Conservation (phyloP, 148 eudicot species). For the Rhododendron molle region DNA sequence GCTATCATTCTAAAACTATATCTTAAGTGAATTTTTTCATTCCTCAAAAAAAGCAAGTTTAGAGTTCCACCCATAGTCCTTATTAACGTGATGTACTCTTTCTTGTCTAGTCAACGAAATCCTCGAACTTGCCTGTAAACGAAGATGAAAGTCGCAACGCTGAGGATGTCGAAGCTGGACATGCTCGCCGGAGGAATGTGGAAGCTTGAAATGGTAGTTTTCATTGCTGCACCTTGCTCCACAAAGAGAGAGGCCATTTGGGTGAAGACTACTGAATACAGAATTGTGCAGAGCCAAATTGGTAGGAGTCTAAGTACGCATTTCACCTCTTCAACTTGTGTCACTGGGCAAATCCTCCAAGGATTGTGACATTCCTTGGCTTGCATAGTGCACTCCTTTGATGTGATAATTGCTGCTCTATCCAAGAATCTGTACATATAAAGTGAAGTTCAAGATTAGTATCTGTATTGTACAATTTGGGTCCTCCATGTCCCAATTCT, state of each 20-base stretch:
- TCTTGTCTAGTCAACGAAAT: not conserved
- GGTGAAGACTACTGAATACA: conserved; percentile 74
- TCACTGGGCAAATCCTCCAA: conserved; percentile 57
- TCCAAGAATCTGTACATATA: conserved; percentile 47
- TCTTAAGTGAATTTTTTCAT: not conserved
- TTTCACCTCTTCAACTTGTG: conserved; percentile 85
- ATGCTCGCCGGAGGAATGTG: conserved; percentile 72
- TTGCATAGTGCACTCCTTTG: conserved; percentile 14
- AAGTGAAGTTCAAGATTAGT: not conserved
- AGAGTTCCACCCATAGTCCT: not conserved
- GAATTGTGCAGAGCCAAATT: conserved; percentile 74
- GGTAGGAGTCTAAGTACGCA: conserved; percentile 69
- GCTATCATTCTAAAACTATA: not conserved
- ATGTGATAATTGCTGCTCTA: conserved; percentile 47
- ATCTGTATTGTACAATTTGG: not conserved
- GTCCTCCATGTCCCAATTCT: not conserved
- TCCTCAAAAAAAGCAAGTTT: not conserved
- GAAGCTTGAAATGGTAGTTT: conserved; percentile 31
- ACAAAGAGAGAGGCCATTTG: conserved; percentile 78
- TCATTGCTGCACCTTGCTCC: conserved; percentile 79
- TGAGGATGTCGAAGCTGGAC: conserved; percentile 65
- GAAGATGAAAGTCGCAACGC: conserved; percentile 58
- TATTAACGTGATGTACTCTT: not conserved
- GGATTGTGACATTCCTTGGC: conserved; percentile 14
- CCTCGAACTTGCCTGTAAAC: conserved; percentile 36